Evolutionary conservation across 2,329 filamentous ascomycete species (phyloP), one percentile per base, ranked within the genome.

Genomic region (Chaetomium sp.): DNA sequence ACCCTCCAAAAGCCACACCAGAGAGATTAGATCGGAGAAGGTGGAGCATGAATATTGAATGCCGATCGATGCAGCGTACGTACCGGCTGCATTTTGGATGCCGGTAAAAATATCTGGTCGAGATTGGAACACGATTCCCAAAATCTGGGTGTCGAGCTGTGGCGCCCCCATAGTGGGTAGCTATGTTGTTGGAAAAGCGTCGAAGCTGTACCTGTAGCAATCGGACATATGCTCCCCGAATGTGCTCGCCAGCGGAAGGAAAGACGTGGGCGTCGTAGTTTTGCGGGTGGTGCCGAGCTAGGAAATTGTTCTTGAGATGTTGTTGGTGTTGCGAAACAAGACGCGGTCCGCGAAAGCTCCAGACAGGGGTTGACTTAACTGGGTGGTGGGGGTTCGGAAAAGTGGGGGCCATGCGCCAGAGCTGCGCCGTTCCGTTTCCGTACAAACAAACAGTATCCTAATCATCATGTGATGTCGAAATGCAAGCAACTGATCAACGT

Each of bases 61-160:
- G 19, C 19, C 19, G 19, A 27, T 27, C 19, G 19, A 27, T 27
- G 19, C 19, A 6, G 6, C 43, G 33, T 49, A 60, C 72, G 59
- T 71, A 82, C 79, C 79, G 33, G 80, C 79, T 57, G 76, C 77
- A 61, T 72, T 69, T 57, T 75, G 70, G 63, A 85, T 83, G 55
- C 73, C 74, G 10, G 75, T 67, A 14, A 84, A 64, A 56, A 85
- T 78, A 60, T 85, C 80, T 6, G 79, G 79, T 49, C 80, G 74
- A 41, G 78, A 73, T 55, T 76, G 69, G 65, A 85, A 84, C 61
- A 82, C 75, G 54, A 72, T 69, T 57, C 70, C 71, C 53, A 84
- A 71, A 64, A 71, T 76, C 66, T 80, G 69, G 56, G 67, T 68
- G 63, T 83, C 79, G 43, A 84, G 76, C 10, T 58, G 57, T 35